Evolutionary conservation across 352 stramenopile species (phyloP).

Genomic region (Pythium biforme): DNA sequence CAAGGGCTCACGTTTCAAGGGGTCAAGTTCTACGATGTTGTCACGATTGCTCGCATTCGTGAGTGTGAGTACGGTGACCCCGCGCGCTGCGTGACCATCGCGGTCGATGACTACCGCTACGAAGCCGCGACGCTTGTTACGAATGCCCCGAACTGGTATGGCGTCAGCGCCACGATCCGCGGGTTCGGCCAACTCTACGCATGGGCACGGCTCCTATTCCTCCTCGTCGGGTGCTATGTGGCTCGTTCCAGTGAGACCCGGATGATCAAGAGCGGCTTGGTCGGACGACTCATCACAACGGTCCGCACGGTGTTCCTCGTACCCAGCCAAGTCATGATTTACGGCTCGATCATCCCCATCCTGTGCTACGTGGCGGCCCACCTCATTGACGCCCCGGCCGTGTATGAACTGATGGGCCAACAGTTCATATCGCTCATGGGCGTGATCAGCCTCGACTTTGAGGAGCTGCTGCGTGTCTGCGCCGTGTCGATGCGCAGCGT

Average conservation of each 20-base stretch:
- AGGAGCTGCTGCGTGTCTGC: constrained; percentile 21
- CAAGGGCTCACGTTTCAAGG: constrained; percentile 19
- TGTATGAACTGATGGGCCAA: constrained; percentile 28
- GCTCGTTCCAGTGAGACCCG: constrained; percentile 2
- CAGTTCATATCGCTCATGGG: constrained; percentile 25
- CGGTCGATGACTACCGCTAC: constrained; percentile 22
- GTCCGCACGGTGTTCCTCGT: constrained; percentile 29
- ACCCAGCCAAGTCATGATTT: constrained; percentile 35
- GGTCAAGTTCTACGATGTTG: constrained; percentile 17
- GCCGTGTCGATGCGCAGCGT: constrained; percentile 34
- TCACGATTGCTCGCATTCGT: constrained; percentile 18
- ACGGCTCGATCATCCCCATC: constrained; percentile 35
- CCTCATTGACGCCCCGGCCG: constrained; percentile 24
- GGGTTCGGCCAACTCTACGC: constrained; percentile 15
- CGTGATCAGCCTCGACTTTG: constrained; percentile 10
- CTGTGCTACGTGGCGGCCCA: constrained; percentile 34
- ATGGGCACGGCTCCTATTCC: constrained; percentile 6
- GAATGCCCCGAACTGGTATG: constrained; percentile 12
- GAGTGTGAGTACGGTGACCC: not conserved
- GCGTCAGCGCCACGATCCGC: constrained; percentile 1
- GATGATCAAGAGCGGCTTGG: not conserved
- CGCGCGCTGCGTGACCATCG: not conserved
- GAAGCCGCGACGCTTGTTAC: not conserved
- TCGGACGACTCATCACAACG: not conserved
- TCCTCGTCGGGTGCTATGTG: constrained; percentile 8